Evolutionary conservation across 2,329 filamentous ascomycete species (phyloP).

Genomic region (Scopulariopsis brevicaulis): DNA sequence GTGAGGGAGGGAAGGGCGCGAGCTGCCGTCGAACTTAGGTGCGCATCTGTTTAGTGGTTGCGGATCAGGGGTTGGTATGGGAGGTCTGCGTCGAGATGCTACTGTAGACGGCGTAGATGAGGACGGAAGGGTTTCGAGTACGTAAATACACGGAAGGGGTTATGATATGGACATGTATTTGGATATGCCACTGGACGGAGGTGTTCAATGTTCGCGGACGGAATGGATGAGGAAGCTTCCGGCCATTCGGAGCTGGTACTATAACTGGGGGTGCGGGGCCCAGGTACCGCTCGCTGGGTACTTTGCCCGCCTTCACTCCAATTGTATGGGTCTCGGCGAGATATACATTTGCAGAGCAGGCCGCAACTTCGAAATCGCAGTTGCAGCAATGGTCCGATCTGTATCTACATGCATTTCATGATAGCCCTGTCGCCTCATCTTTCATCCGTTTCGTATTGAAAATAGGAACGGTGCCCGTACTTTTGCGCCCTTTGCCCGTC

Average conservation of each 20-base stretch:
- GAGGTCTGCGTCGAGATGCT: neutral
- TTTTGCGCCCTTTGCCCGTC: neutral
- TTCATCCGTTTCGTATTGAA: neutral
- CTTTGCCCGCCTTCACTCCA: neutral
- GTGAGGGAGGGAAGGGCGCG: neutral
- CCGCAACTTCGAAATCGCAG: neutral
- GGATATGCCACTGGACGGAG: neutral
- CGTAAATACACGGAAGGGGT: neutral
- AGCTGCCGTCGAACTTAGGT: neutral
- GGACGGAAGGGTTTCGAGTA: neutral
- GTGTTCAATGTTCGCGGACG: neutral
- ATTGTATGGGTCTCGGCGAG: neutral
- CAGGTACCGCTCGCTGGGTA: neutral
- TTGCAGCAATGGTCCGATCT: neutral
- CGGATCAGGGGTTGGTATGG: neutral
- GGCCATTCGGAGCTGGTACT: neutral
- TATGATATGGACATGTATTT: neutral
- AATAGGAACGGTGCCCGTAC: neutral
- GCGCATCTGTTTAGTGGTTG: neutral
- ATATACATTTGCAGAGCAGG: neutral
- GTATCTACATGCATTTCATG: neutral
- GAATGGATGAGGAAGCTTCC: neutral
- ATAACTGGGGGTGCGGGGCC: neutral
- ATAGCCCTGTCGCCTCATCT: neutral
- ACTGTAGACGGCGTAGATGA: neutral